Conservation (phyloP, 441 rosid species). For the Cnidoscolus chayamansa region DNA sequence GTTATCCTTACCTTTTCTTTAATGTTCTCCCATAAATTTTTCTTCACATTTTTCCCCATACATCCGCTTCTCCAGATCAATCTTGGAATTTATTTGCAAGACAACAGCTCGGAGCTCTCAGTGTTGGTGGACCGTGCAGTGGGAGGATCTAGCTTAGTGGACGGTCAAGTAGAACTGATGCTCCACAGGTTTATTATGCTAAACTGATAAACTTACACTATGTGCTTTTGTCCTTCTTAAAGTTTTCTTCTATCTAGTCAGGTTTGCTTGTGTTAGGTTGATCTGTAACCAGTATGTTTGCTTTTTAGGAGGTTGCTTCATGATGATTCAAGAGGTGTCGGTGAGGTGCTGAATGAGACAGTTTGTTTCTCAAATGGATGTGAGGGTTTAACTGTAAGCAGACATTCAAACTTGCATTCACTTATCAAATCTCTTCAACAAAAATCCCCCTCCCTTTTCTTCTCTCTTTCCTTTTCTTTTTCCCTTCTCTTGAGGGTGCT, state of each 20-base stretch:
- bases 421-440: conserved; percentile 12
- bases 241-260: conserved; percentile 8
- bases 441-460: background rate
- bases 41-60: conserved; percentile 3
- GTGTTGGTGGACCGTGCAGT: conserved; percentile 81
- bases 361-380: conserved; percentile 61
- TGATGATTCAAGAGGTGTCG: conserved; percentile 90
- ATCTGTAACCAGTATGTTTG: conserved; percentile 21
- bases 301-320: conserved; percentile 68
- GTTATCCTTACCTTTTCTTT: background rate
- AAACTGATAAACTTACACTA: background rate
- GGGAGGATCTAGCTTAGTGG: conserved; percentile 82
- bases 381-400: conserved; percentile 74
- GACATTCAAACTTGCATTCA: conserved; percentile 14
- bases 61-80: conserved; percentile 53
- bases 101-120: conserved; percentile 61
- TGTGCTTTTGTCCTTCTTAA: background rate
- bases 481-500: background rate
- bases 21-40: conserved; percentile 4
- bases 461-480: background rate
- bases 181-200: conserved; percentile 66
- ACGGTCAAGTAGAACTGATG: conserved; percentile 93
- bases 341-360: conserved; percentile 76
- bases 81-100: conserved; percentile 79
- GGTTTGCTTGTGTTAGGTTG: conserved; percentile 11